Conservation (phyloP, 169 alveolate species). For the Eimeria praecox region DNA sequence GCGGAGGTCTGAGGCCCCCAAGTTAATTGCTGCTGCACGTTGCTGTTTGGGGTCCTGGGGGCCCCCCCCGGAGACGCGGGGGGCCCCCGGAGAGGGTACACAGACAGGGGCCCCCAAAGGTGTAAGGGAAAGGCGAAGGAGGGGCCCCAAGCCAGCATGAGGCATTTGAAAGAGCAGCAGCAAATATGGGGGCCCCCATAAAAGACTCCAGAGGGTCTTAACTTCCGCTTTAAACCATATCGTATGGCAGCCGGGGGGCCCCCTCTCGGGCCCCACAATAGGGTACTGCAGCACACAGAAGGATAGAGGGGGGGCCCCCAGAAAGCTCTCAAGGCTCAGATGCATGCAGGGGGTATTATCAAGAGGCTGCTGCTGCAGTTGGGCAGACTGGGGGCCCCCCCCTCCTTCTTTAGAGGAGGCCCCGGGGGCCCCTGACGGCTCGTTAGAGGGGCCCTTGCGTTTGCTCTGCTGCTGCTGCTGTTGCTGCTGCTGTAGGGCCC, state of each 20-base stretch:
- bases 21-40: not conserved
- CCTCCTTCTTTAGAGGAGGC: not conserved
- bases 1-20: not conserved
- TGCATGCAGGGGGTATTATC: not conserved
- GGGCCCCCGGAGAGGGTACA: slow-evolving; percentile 5
- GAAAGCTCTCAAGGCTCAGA: not conserved
- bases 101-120: slow-evolving; percentile 13
- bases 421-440: not conserved
- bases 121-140: slow-evolving; percentile 46
- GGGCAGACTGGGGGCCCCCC: slow-evolving; percentile 12
- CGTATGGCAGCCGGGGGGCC: slow-evolving; percentile 4
- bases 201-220: slow-evolving; percentile 9
- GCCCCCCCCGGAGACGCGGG: slow-evolving; percentile 1
- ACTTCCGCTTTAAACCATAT: slow-evolving; percentile 73
- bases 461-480: slow-evolving; percentile 53
- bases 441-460: not conserved
- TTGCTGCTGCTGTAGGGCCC: not conserved
- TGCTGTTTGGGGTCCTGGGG: not conserved
- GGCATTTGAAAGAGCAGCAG: slow-evolving; percentile 30
- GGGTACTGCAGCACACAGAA: slow-evolving; percentile 12
- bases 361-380: not conserved
- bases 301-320: not conserved
- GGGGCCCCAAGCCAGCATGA: slow-evolving; percentile 66
- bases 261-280: slow-evolving; percentile 53
- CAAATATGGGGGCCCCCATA: slow-evolving; percentile 4